Evolutionary conservation across 176 grass and related monocot genomes (phyloP), one percentile per base, ranked within the genome.

Genomic region (Avena eriantha): DNA sequence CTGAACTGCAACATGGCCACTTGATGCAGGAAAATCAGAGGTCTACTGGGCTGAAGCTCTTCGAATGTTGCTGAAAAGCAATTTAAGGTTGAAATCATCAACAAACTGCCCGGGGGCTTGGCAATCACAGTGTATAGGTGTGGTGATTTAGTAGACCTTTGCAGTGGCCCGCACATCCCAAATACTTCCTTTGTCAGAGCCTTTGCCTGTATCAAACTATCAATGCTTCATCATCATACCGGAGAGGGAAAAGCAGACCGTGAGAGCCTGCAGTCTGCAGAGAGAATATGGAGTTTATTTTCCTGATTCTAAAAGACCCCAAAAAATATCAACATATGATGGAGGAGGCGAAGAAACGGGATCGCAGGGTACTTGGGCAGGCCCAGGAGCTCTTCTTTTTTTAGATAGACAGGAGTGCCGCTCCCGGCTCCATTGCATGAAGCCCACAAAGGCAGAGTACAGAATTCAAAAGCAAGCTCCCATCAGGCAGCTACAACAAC

Each of bases 31-130:
- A 66, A 98, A 98, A 98, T 29, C 97, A 98, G 71, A 96, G 80
- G 97, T 98, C 56, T 86, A 88, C 18, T 94, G 94, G 84, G 87
- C 63, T 12, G 93, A 98, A 79, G 97, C 97, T 73, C 85, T 98
- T 80, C 90, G 93, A 93, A 88, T 98, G 19, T 98, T 64, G 75
- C 88, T 36, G 97, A 98, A 88, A 98, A 98, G 86, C 85, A 98
- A 85, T 98, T 98, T 41, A 98, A 98, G 97, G 94, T 99, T 47
- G 97, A 99, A 90, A 96, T 99, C 26, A 99, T 99, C 11, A 99
- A 91, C 51, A 92, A 99, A n/a, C 91, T 99, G 76, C 94, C 97
- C 0, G 92, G 93, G 59, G 90, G 96, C 90, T 94, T 94, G 92
- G 93, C 92, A 31, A 99, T 99, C 87, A 99, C 97, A 73, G 97